Percentiles rank a stretch among this genome's conserved stretches.
Evolutionary conservation across 768 basidiomycete species (phyloP).

Genomic region (Ephemerocybe angulata): DNA sequence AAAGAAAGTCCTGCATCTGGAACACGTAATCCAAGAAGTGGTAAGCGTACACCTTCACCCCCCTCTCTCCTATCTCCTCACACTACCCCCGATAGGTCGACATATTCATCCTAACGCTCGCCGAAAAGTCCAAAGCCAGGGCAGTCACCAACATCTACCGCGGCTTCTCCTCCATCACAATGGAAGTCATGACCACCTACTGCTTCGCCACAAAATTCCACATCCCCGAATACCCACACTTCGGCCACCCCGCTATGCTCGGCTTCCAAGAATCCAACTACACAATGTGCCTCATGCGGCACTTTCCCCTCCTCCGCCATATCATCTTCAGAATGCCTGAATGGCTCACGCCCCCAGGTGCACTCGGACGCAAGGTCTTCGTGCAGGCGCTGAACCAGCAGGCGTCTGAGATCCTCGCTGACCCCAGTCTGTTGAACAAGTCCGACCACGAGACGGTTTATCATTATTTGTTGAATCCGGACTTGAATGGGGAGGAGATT

Average conservation of each 20-base stretch:
- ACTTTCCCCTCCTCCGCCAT: constrained; percentile 20
- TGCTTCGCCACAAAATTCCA: constrained; percentile 27
- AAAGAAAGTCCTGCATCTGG: constrained; percentile 28
- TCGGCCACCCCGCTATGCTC: constrained; percentile 23
- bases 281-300: constrained; percentile 9
- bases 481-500: neutral
- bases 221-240: constrained; percentile 20
- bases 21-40: constrained; percentile 24
- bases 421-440: constrained; percentile 22
- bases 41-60: constrained; percentile 12
- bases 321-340: constrained; percentile 15
- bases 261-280: constrained; percentile 3
- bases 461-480: constrained; percentile 21
- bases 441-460: constrained; percentile 35
- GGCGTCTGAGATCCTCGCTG: constrained; percentile 23
- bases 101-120: constrained; percentile 16
- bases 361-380: constrained; percentile 16
- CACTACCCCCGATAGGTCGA: constrained; percentile 17
- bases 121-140: neutral
- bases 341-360: constrained; percentile 11
- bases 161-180: constrained; percentile 23
- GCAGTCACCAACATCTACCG: constrained; percentile 19
- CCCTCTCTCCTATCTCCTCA: neutral
- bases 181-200: constrained; percentile 31
- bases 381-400: constrained; percentile 14